Conservation (phyloP, 2,329 filamentous ascomycete genomes). For the Xylogone sp. region DNA sequence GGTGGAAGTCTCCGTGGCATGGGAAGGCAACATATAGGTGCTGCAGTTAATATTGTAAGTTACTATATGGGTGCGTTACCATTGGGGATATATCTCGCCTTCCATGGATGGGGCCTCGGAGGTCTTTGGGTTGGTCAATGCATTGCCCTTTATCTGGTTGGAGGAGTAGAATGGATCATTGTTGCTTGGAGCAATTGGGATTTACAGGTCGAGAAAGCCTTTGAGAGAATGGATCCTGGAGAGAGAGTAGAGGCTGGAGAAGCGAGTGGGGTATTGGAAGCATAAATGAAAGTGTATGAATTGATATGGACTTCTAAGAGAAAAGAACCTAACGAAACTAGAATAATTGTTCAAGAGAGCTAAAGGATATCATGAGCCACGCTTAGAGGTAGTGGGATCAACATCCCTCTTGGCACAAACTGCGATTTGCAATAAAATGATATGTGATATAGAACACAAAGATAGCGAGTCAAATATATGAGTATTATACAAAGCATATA, state of each 20-base stretch:
- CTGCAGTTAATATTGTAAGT: conserved; percentile 74
- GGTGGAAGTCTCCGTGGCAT: conserved; percentile 78
- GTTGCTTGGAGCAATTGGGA: conserved; percentile 78
- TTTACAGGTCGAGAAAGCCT: conserved; percentile 65
- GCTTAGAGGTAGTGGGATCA: no score
- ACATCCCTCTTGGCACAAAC: no score
- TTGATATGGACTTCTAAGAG: neutral
- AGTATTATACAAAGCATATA: no score
- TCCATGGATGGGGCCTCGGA: conserved; percentile 77
- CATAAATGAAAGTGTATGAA: neutral
- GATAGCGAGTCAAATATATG: no score
- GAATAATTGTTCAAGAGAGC: no score
- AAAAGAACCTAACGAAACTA: no score
- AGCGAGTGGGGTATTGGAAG: conserved; percentile 1
- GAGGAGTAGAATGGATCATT: conserved; percentile 73
- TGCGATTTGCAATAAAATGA: no score
- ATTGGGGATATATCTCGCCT: conserved; percentile 78
- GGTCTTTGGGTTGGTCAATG: conserved; percentile 85
- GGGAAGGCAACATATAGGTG: conserved; percentile 83
- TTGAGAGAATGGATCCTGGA: conserved; percentile 62
- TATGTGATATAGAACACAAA: no score
- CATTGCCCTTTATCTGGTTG: conserved; percentile 76
- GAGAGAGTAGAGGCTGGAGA: conserved; percentile 17
- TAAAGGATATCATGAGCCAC: no score
- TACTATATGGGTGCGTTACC: conserved; percentile 83